phyloP scores from a whole-genome alignment of 2,329 filamentous ascomycete genomes.

The Pyrenophora seminiperda region DNA sequence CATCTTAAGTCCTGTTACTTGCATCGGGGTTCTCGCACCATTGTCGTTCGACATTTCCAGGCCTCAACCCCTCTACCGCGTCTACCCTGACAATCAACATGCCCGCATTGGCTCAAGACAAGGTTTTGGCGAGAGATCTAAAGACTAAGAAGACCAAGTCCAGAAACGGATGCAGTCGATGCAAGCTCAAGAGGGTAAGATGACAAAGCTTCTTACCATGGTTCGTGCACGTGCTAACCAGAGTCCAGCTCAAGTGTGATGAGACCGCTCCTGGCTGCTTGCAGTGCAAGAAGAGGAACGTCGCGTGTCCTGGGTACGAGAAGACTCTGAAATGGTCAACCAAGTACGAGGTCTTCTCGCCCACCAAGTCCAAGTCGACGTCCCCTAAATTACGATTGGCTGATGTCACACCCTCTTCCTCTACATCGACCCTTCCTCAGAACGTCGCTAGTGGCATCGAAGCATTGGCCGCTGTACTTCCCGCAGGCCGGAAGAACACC shows the following conservation, averaged over 20 bases:
- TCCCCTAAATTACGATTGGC: constrained; percentile 22
- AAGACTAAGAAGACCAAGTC: constrained; percentile 46
- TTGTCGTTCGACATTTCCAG: constrained; percentile 24
- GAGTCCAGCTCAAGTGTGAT: constrained; percentile 51
- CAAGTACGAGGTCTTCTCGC: constrained; percentile 55
- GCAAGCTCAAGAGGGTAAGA: constrained; percentile 44
- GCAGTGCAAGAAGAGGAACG: constrained; percentile 52
- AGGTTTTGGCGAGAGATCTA: constrained; percentile 31
- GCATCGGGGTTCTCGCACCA: constrained; percentile 25
- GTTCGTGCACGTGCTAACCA: constrained; percentile 22
- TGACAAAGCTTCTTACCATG: constrained; percentile 1
- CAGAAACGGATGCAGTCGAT: constrained; percentile 44
- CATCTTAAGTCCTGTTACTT: constrained; percentile 25
- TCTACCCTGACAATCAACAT: constrained; percentile 26
- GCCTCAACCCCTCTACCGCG: constrained; percentile 11
- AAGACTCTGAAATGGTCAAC: constrained; percentile 56
- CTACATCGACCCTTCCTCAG: constrained; percentile 27
- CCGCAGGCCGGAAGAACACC: constrained; percentile 33
- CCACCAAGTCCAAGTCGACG: constrained; percentile 33
- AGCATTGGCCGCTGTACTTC: constrained; percentile 46
- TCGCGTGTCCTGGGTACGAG: constrained; percentile 54
- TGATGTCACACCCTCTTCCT: constrained; percentile 1
- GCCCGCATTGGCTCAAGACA: constrained; percentile 38
- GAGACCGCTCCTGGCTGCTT: constrained; percentile 51
- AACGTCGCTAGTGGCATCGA: constrained; percentile 44